Evolutionary conservation across 2,329 filamentous ascomycete genomes (phyloP), one percentile per base, ranked within the genome.

Genomic region (Zasmidium citrigriseum): DNA sequence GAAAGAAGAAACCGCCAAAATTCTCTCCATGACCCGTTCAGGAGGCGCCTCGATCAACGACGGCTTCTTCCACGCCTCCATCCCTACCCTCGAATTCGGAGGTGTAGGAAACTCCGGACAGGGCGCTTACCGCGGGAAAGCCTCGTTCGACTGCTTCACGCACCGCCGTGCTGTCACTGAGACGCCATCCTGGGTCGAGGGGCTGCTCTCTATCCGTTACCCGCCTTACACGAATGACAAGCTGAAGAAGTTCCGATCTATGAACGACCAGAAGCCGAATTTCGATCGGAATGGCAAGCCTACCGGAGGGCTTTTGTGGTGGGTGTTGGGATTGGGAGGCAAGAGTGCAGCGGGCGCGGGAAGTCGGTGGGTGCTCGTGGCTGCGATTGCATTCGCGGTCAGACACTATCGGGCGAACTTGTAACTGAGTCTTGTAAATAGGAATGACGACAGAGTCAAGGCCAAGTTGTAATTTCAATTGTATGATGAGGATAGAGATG

Each of bases 61-160:
- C 71, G 82, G 84, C 54, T 89, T 86, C 73, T 87, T 89, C 77
- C 89, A 92, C 73, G 86, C 83, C 59, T 82, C 83, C 21, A 83
- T 95, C 62, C 83, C 85, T 27, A 90, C 87, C 1, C 78, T 95
- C 1, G 81, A 89, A 38, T 96, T 96, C 72, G 92, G 92, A 63
- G 91, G 91, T 67, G 88, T 96, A 7, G 91, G 92, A 63, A 84
- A 89, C 66, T 91, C 87, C 46, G 91, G 91, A 54, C 82, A 83
- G 61, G 91, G 91, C 61, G 79, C 84, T 25, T 96, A 96, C 79
- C 86, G 89, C 67, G 92, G 92, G 60, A 86, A 86, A 69, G 82
- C 88, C n/a, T 85, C 82, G 1, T 90, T 90, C 74, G 87, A 90
- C 66, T 77, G 78, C 64, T 90, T 89, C 70, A 84, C 84, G 1